These are phyloP conservation scores for Panellus pusillus DNA, from an alignment of 768 basidiomycete genomes.

Conservation along the genomic window DNA sequence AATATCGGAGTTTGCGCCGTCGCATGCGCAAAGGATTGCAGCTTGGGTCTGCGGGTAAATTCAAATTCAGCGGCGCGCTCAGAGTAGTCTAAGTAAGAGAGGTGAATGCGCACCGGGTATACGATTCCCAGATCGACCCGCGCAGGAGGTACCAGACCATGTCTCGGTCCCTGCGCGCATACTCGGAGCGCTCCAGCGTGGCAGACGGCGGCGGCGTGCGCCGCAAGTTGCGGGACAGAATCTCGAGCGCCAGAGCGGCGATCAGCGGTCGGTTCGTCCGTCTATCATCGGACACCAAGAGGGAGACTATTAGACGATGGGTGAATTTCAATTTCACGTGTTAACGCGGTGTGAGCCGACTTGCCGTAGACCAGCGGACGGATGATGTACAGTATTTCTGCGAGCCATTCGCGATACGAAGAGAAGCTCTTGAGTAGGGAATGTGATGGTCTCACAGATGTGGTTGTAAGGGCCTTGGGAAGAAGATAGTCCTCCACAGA, in stretches of 20 bases:
- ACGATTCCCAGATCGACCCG: conserved; percentile 81
- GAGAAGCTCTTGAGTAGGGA: conserved; percentile 63
- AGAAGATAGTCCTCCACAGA: conserved; percentile 79
- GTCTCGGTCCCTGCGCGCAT: conserved; percentile 79
- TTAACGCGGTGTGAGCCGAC: conserved; percentile 21
- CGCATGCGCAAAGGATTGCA: conserved; percentile 60
- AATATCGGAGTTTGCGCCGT: conserved; percentile 61
- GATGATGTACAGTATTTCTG: conserved; percentile 69
- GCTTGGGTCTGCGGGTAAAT: conserved; percentile 76
- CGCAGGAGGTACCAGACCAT: conserved; percentile 84
- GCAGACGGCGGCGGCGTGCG: conserved; percentile 62
- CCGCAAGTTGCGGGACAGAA: conserved; percentile 75
- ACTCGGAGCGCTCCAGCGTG: conserved; percentile 70
- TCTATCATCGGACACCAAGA: conserved; percentile 45
- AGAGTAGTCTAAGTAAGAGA: conserved; percentile 11
- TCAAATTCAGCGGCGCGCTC: no score
- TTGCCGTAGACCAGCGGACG: conserved; percentile 79
- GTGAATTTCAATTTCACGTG: conserved; percentile 8
- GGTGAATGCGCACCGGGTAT: conserved; percentile 56
- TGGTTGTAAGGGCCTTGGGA: conserved; percentile 75
- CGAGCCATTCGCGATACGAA: conserved; percentile 70
- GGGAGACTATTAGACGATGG: conserved; percentile 32
- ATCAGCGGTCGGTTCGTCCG: conserved; percentile 63
- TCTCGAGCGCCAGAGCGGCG: conserved; percentile 63
- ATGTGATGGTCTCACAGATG: conserved; percentile 69